Base-by-base conservation (phyloP, 2,329 filamentous ascomycete species). In the Hypoxylon rubiginosum region DNA sequence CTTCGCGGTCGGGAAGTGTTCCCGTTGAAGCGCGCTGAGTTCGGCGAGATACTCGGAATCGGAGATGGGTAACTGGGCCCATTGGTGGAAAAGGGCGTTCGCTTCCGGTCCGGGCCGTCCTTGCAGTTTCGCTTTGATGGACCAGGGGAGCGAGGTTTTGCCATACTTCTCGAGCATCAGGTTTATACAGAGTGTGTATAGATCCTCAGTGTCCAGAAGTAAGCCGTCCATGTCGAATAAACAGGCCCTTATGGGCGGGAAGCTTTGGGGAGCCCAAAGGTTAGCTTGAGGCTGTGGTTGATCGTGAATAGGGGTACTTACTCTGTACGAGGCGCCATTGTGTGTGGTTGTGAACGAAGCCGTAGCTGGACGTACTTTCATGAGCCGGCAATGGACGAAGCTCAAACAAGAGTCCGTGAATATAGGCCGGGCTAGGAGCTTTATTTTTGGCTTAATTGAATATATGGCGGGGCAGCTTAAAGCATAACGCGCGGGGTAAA, bases 161-260 rank as follows among this genome's bases (percentile, higher is more conserved):
- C 85, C 87, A 79, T 96, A 93, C 76, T 91, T 89, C 61, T 85
- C 84, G 41, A 99, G 90, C 39, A 98, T 87, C 24, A 88, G 84
- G 81, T 99, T 97, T 66, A 94, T 91, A 80, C 92, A 91, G 26
- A 87, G 78, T 0, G 93, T 96, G 84, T 98, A 98, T 60, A 89
- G 80, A 74, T 98, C 96, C 83, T 98, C 96, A 34, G 92, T 94
- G 80, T 98, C 90, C 77, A 99, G 92, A 19, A 99, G 88, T 36
- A 99, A 90, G 66, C 96, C 96, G 80, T 99, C 96, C 94, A 98
- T 97, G 84, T 99, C 96, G 79, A 99, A 98, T 70, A 99, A 90
- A 80, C 94, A 97, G 72, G 95, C 96, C 72, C 94, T 88, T 64
- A 98, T 86, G 50, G 91, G 89, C 19, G 92, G 91, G 79, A 94